A percentile compares a stretch with the other conserved stretches of the same genome.
Evolutionary conservation across 169 alveolate genomes (phyloP).

Genomic region (Toxoplasma gondii): DNA sequence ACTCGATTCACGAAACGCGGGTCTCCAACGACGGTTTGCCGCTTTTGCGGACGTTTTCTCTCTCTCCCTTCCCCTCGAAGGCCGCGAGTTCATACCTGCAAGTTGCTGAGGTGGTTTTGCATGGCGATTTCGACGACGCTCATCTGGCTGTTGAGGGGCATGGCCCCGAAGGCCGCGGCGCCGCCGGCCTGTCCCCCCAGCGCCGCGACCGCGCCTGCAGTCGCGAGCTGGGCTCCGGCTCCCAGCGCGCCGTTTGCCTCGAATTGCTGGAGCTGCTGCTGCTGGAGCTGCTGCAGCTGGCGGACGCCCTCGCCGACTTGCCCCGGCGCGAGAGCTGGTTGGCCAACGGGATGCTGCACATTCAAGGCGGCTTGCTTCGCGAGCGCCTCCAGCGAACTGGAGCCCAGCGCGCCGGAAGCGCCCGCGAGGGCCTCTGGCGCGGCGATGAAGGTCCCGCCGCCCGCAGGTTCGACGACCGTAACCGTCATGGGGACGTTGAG

Average conservation of each 20-base stretch:
- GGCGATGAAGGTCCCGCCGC: slow-evolving; percentile 19
- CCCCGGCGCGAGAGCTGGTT: slow-evolving; percentile 8
- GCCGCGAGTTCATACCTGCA: neutral
- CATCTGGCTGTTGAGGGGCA: slow-evolving; percentile 20
- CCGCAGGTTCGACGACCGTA: slow-evolving; percentile 30
- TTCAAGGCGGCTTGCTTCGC: slow-evolving; percentile 2
- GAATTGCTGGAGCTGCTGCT: neutral
- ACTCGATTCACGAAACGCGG: too few species aligned
- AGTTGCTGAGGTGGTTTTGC: slow-evolving; percentile 49
- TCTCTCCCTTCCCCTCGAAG: neutral
- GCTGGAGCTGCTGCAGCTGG: slow-evolving; percentile 31
- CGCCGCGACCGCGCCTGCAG: slow-evolving; percentile 28
- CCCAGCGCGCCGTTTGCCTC: neutral
- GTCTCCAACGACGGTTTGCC: too few species aligned
- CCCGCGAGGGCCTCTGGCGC: neutral
- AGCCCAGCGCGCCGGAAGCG: neutral
- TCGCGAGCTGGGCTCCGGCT: neutral
- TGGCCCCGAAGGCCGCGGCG: slow-evolving; percentile 36
- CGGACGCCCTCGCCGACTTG: neutral
- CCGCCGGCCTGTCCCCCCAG: slow-evolving; percentile 16
- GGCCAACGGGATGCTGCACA: neutral
- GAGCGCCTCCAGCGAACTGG: neutral
- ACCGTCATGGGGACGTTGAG: slow-evolving; percentile 36
- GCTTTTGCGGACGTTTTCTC: too few species aligned
- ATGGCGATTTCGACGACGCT: slow-evolving; percentile 53